Base-by-base conservation (phyloP, 257 asterid species). In the Jaltomata sinuosa region DNA sequence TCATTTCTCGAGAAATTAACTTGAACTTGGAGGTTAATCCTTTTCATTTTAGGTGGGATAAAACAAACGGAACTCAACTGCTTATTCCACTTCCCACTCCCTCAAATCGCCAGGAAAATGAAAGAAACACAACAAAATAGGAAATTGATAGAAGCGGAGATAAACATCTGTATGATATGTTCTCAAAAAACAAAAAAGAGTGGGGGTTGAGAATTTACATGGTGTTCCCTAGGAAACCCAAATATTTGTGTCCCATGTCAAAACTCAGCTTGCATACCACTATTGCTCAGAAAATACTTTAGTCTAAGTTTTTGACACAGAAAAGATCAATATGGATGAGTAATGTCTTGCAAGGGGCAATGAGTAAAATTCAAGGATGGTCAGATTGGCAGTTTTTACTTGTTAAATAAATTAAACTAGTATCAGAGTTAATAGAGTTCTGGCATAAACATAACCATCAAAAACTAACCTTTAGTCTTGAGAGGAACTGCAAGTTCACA, bases 401-500 rank as follows among this genome's bases (percentile, higher is more conserved):
- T 10, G 80, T 72, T 25, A 76, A 45, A 76, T 76, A 76, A 47
- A 19, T 62, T 67, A 15, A 47, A 47, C 7, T 32, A 27, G 25
- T 27, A 76, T 47, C 81, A 27, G 62, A 84, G 0, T 74, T 14
- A n/a, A 45, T 42, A 45, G 16, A 4, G 29, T 16, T 18, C 42
- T 8, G 42, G 16, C 45, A 16, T 16, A 18, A 54, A 50, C 19
- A 11, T 12, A 83, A 54, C 38, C 64, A 45, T 27, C 54, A 38
- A 65, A 40, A 83, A 86, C 94, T 86, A 47, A 96, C 99, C 98
- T 91, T 91, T 87, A 18, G 96, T 81, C 86, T 84, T 83, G 80
- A 94, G 89, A 50, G 98, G 97, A 87, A 97, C 92, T 21, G 99
- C 88, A 83, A 97, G 98, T 90, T 97, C 98, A 85, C 99, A 97